These are phyloP conservation scores for Ceratobasidium sp. DNA, from an alignment of 1,284 basidiomycete species.

Conservation along the genomic window DNA sequence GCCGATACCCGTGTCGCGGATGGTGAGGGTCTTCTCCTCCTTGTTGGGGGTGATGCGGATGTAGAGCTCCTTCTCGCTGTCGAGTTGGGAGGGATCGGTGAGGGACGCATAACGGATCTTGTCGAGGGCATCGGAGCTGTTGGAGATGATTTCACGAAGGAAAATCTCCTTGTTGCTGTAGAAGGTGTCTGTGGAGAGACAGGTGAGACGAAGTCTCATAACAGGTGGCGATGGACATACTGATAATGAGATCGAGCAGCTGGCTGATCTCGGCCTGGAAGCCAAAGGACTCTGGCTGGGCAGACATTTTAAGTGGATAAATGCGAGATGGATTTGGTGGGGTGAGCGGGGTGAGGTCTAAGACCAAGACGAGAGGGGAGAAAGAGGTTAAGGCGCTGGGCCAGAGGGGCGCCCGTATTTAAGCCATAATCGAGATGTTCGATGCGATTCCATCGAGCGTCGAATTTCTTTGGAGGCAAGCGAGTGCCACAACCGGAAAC, in stretches of 20 bases:
- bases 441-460: constrained; percentile 32
- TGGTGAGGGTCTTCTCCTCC: constrained; percentile 92
- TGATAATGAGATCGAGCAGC: constrained; percentile 92
- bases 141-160: constrained; percentile 92
- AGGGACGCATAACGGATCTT: constrained; percentile 88
- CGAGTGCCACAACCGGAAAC: constrained; percentile 12
- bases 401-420: constrained; percentile 38
- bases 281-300: constrained; percentile 78
- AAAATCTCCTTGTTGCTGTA: constrained; percentile 95
- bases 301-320: constrained; percentile 68
- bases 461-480: constrained; percentile 37
- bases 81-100: constrained; percentile 88
- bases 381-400: no score
- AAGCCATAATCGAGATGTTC: constrained; percentile 26
- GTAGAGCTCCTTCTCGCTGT: constrained; percentile 89
- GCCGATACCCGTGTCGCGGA: constrained; percentile 97
- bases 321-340: constrained; percentile 24
- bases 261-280: constrained; percentile 99
- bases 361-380: constrained; percentile 14
- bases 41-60: constrained; percentile 94
- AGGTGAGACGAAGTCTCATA: constrained; percentile 13
- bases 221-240: constrained; percentile 53
- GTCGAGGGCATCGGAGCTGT: constrained; percentile 95
- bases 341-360: constrained; percentile 3
- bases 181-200: constrained; percentile 81